Evolutionary conservation across 169 alveolate species (phyloP).

Genomic region (Cryptosporidium muris): DNA sequence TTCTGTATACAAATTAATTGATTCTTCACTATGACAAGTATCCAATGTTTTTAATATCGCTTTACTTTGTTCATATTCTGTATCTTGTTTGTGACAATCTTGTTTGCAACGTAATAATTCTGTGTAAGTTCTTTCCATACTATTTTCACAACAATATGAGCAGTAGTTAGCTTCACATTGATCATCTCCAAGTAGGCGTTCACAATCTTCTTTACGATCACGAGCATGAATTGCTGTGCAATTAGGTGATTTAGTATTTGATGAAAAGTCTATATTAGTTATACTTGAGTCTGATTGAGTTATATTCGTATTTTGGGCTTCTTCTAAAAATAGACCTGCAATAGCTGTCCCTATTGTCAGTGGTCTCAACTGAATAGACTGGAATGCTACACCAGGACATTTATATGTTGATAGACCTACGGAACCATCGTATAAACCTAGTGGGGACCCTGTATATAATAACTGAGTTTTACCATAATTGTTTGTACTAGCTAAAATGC

Average conservation of each 20-base stretch:
- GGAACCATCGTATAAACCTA: conserved; percentile 56
- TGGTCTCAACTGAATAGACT: conserved; percentile 52
- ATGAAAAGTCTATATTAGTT: background rate
- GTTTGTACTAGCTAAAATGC: conserved; percentile 57
- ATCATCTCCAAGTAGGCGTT: conserved; percentile 45
- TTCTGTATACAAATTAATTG: conserved; percentile 21
- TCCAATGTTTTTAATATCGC: conserved; percentile 18
- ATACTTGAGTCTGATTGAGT: background rate
- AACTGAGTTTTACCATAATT: conserved; percentile 69
- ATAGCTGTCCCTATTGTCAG: conserved; percentile 27
- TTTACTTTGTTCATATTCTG: conserved; percentile 12
- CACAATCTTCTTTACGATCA: conserved; percentile 46
- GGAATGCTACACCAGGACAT: conserved; percentile 70
- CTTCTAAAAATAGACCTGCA: conserved; percentile 29
- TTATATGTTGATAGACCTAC: conserved; percentile 59
- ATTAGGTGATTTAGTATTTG: background rate
- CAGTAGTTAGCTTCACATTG: conserved; percentile 56
- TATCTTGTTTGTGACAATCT: conserved; percentile 47
- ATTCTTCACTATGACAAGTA: conserved; percentile 53
- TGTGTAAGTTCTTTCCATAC: conserved; percentile 35
- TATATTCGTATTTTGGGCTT: background rate
- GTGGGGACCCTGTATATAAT: conserved; percentile 55
- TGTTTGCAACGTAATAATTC: conserved; percentile 47
- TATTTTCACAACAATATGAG: conserved; percentile 61
- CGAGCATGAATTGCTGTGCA: conserved; percentile 26